Evolutionary conservation across 108 stramenopile genomes (phyloP), one percentile per base, ranked within the genome.

Genomic region (Pseudonitzschia delicatissima): DNA sequence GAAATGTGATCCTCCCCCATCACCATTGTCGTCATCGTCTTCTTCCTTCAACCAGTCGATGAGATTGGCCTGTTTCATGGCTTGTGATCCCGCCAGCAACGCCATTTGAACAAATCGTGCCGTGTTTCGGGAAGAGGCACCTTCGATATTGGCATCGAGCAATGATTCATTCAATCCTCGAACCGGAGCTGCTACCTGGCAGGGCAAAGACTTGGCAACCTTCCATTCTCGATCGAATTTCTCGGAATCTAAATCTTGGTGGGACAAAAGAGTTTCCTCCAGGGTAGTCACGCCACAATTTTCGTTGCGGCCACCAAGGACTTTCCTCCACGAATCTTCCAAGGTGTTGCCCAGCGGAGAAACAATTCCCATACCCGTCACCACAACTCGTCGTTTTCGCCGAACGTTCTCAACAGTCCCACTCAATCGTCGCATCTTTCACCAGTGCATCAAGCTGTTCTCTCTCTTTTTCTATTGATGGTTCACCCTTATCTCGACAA

Each of bases 291-390:
- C 87, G 35, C 74, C 69, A 34, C 70, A 27, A 33, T 76, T 18
- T 59, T 55, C 53, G 3, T 33, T 55, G 47, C 21, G 7, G 31
- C 0, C 32, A 28, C 36, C 33, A 44, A 67, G 81, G 11, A 96
- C 67, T 2, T 76, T 49, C 29, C 79, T 48, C 95, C 96, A 97
- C 1, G 91, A 77, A 18, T 80, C 68, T 32, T 45, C 45, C 57
- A 91, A 70, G 28, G 90, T 87, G 20, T 63, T 59, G 39, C 96
- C 98, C 33, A 97, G 74, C 15, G 98, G 98, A 17, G 90, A 87
- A 45, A 96, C 83, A 33, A 86, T 79, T 20, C 98, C 98, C 25
- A 96, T 75, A 5, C 96, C 96, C 13, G 96, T 97, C 12, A 98
- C 91, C 12, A 96, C 98, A 0, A 98, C 96, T 28, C 96, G 83